These are phyloP conservation scores for Phytophthora fragariaefolia DNA, from an alignment of 352 stramenopile genomes.

Conservation along the genomic window DNA sequence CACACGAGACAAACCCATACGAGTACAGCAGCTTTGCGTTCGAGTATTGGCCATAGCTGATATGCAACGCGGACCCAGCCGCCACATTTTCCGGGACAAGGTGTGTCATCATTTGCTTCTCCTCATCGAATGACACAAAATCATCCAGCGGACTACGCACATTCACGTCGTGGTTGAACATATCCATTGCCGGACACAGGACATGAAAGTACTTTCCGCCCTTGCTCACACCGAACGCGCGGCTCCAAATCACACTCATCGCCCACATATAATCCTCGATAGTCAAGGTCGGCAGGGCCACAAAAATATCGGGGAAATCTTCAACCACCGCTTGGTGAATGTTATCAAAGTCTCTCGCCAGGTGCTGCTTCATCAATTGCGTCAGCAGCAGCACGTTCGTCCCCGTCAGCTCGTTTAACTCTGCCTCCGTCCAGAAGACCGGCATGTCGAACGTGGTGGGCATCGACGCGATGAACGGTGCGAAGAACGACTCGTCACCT, in stretches of 20 bases:
- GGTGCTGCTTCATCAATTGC: slow-evolving; percentile 69
- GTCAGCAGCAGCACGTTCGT: slow-evolving; percentile 68
- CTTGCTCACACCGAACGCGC: slow-evolving; percentile 65
- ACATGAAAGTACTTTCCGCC: slow-evolving; percentile 52
- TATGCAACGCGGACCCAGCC: slow-evolving; percentile 46
- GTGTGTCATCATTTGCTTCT: slow-evolving; percentile 54
- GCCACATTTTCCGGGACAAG: slow-evolving; percentile 43
- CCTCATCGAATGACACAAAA: slow-evolving; percentile 56
- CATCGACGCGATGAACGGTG: slow-evolving; percentile 61
- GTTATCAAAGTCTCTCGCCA: slow-evolving; percentile 62
- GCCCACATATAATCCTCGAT: slow-evolving; percentile 76
- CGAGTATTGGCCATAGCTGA: slow-evolving; percentile 79
- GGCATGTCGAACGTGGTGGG: slow-evolving; percentile 63
- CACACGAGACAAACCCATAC: slow-evolving; percentile 65
- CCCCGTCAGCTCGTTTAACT: slow-evolving; percentile 54
- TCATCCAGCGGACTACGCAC: slow-evolving; percentile 55
- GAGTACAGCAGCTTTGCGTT: slow-evolving; percentile 86
- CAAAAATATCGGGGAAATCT: slow-evolving; percentile 57
- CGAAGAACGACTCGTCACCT: slow-evolving; percentile 49
- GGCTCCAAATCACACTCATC: slow-evolving; percentile 80
- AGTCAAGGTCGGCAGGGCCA: slow-evolving; percentile 33
- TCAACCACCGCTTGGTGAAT: slow-evolving; percentile 57
- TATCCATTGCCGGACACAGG: slow-evolving; percentile 75
- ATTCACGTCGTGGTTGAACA: slow-evolving; percentile 76
- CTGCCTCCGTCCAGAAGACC: slow-evolving; percentile 57